Percentiles rank a stretch among this genome's conserved stretches.
Conservation (phyloP, 2,329 filamentous ascomycete genomes). For the Monosporascus sp. region DNA sequence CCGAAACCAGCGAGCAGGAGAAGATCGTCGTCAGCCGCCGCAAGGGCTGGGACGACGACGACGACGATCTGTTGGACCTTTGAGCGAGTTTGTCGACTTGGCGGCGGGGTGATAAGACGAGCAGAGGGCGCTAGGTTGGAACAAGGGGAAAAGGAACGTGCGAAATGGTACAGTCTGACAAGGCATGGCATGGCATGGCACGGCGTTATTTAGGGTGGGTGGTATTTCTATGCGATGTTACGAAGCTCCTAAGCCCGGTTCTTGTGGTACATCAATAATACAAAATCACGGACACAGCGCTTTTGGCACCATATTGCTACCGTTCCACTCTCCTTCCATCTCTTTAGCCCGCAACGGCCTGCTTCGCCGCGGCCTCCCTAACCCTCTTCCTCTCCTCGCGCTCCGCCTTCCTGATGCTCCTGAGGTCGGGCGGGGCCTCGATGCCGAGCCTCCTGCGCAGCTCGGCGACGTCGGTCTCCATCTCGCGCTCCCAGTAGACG, state of each 20-base stretch:
- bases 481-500: conserved; percentile 94
- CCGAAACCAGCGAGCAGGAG: conserved; percentile 64
- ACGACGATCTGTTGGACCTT: conserved; percentile 65
- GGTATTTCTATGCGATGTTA: background rate
- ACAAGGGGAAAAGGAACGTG: background rate
- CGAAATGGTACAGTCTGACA: background rate
- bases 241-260: background rate
- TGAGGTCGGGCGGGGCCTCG: conserved; percentile 81
- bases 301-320: background rate
- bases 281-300: background rate
- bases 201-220: background rate
- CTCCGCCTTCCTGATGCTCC: conserved; percentile 67
- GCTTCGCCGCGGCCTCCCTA: conserved; percentile 37
- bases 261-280: background rate
- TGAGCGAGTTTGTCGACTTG: conserved; percentile 23
- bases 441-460: conserved; percentile 73
- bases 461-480: conserved; percentile 76
- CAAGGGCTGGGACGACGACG: conserved; percentile 81
- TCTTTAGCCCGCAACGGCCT: conserved; percentile 9
- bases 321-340: background rate
- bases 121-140: conserved; percentile 8
- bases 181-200: conserved; percentile 1
- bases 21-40: conserved; percentile 83
- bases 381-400: conserved; percentile 63
- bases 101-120: background rate